phyloP scores from a whole-genome alignment of 1,284 basidiomycete genomes.

The Termitomyces sp. region DNA sequence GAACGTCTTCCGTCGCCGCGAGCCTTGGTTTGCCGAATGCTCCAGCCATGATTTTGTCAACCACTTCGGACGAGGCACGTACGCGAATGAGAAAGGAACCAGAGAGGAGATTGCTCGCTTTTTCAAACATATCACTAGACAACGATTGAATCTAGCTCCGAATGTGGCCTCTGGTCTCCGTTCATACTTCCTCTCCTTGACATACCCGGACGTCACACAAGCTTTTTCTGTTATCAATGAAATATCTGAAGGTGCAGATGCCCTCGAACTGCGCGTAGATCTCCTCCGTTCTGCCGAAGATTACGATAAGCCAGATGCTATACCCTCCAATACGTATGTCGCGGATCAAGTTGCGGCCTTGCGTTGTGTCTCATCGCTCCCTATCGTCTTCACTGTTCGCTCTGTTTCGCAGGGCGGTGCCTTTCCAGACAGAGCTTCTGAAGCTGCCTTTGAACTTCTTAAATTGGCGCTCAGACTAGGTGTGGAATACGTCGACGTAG shows the following conservation, averaged over 20 bases:
- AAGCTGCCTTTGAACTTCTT: slow-evolving; percentile 77
- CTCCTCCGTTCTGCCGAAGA: slow-evolving; percentile 62
- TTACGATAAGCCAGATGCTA: slow-evolving; percentile 40
- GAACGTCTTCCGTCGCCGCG: slow-evolving; percentile 80
- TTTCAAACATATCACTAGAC: slow-evolving; percentile 86
- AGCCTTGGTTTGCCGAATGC: slow-evolving; percentile 87
- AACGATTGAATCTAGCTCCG: slow-evolving; percentile 60
- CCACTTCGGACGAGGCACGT: slow-evolving; percentile 42
- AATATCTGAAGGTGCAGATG: slow-evolving; percentile 83
- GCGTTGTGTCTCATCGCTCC: slow-evolving; percentile 74
- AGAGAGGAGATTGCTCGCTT: slow-evolving; percentile 63
- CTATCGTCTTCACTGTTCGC: slow-evolving; percentile 90
- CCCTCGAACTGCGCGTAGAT: slow-evolving; percentile 91
- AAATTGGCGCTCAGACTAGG: slow-evolving; percentile 78
- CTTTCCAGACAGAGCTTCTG: slow-evolving; percentile 77
- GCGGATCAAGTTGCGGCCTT: slow-evolving; percentile 78
- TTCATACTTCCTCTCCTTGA: slow-evolving; percentile 90
- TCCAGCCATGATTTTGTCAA: slow-evolving; percentile 86
- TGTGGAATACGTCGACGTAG: slow-evolving; percentile 92
- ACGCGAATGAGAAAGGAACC: slow-evolving; percentile 22
- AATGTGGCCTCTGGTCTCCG: slow-evolving; percentile 56
- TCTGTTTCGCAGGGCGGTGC: slow-evolving; percentile 88
- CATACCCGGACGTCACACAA: slow-evolving; percentile 82
- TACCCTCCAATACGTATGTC: slow-evolving; percentile 75
- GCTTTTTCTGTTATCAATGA: slow-evolving; percentile 70